These are phyloP conservation scores for Beta macrorhiza DNA, from an alignment of 179 eudicot genomes.

Conservation along the genomic window DNA sequence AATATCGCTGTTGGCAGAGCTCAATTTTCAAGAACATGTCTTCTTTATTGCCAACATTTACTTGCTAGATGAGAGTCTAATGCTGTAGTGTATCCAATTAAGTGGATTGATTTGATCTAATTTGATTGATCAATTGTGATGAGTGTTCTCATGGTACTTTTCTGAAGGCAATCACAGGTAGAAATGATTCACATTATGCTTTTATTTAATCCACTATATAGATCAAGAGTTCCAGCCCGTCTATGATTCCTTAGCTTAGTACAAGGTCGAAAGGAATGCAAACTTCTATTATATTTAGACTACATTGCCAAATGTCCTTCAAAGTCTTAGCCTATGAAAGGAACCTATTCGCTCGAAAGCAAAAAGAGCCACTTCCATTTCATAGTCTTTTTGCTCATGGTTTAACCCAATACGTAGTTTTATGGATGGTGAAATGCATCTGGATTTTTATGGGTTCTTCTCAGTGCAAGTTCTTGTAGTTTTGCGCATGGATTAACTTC, in stretches of 20 bases:
- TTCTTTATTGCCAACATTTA: background rate
- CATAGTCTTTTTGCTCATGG: too few species aligned
- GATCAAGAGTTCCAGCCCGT: too few species aligned
- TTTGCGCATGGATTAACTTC: background rate
- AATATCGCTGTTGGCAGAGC: background rate
- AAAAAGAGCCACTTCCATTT: too few species aligned
- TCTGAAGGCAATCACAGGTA: background rate
- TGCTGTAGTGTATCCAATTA: background rate
- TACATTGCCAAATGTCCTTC: too few species aligned
- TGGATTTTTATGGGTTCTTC: background rate
- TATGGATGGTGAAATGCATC: background rate
- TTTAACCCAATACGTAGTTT: background rate
- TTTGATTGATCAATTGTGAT: background rate
- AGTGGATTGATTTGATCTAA: background rate
- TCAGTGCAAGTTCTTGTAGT: background rate
- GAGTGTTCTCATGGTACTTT: background rate
- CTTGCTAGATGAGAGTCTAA: background rate
- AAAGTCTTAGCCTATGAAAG: too few species aligned
- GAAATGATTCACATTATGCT: background rate
- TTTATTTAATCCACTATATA: background rate
- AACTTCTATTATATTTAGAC: too few species aligned
- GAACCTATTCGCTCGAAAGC: too few species aligned
- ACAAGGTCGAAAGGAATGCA: too few species aligned
- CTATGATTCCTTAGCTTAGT: too few species aligned
- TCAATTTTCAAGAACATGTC: background rate